Evolutionary conservation across 192 early-diverging fungal genomes (phyloP), one percentile per base, ranked within the genome.

Genomic region (Coemansia sp.): DNA sequence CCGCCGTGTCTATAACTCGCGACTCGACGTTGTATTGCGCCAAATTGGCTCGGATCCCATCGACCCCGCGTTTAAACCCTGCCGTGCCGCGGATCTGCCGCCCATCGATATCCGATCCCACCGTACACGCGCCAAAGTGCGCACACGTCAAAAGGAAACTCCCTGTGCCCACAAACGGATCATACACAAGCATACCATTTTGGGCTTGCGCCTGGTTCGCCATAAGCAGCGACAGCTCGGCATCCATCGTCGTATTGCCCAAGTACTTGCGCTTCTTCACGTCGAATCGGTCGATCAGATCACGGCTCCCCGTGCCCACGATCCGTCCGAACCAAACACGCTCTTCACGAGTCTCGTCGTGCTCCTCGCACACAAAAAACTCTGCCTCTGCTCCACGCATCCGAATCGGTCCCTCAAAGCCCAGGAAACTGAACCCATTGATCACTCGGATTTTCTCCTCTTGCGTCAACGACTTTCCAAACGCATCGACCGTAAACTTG

Each of bases 171-270:
- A 96, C 94, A 85, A 97, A 99, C 22, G 97, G 97, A 75, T 99
- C 97, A 54, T 96, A 89, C 4, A 97, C 86, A 2, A 97, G 69
- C 27, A 88, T 83, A 12, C 93, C 93, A 3, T 55, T 29, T 9
- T 84, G 61, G 15, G 92, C 93, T 52, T 94, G 73, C 7, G 92
- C 97, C 73, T 92, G 90, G 63, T 99, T 99, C 2, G 94, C 92
- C 94, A 96, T 97, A 38, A 99, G 84, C 29, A 99, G 76, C 1
- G 95, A 97, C 47, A 99, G 79, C 76, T 99, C 94, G 7, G 97
- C 94, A 71, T 99, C 97, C 97, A 99, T 99, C 25, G 91, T 89
- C 1, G 97, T 99, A 29, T 90, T 99, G 25, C 97, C 97, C 51
- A 99, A 70, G 63, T 99, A 99, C 50, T 84, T 85, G 57, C 97